Evolutionary conservation across 2,329 filamentous ascomycete species (phyloP).

Genomic region (Trichoderma sp.): DNA sequence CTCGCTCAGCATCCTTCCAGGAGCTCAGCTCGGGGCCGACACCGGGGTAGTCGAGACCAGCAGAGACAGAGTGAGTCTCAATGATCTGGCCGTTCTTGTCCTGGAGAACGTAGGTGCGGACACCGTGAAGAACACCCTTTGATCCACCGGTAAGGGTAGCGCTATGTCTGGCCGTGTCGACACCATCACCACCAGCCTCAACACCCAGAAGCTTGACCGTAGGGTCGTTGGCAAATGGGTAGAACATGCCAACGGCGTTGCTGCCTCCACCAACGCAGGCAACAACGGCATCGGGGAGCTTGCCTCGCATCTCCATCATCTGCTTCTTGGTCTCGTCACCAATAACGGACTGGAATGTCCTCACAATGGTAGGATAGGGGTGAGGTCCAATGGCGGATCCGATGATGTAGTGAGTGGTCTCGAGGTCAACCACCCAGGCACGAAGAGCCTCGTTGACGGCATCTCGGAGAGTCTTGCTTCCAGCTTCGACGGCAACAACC

Average conservation of each 20-base stretch:
- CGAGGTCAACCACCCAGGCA: conserved; percentile 88
- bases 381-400: conserved; percentile 96
- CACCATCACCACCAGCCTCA: conserved; percentile 89
- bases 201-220: conserved; percentile 88
- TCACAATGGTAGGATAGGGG: conserved; percentile 95
- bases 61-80: conserved; percentile 95
- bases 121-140: conserved; percentile 93
- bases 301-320: conserved; percentile 79
- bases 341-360: conserved; percentile 96
- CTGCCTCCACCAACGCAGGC: conserved; percentile 94
- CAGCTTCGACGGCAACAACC: conserved; percentile 89
- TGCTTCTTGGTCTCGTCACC: conserved; percentile 92
- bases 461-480: conserved; percentile 77
- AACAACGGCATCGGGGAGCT: conserved; percentile 92
- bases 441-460: conserved; percentile 95
- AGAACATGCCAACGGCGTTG: conserved; percentile 98
- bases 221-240: conserved; percentile 83
- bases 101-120: conserved; percentile 93
- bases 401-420: conserved; percentile 97
- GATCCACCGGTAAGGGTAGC: conserved; percentile 83
- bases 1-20: conserved; percentile 89
- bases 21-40: conserved; percentile 87
- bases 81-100: conserved; percentile 88
- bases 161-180: conserved; percentile 81
- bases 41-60: conserved; percentile 94